These are phyloP conservation scores for Verticillium tricorpus DNA, from an alignment of 2,329 filamentous ascomycete species.

Conservation along the genomic window DNA sequence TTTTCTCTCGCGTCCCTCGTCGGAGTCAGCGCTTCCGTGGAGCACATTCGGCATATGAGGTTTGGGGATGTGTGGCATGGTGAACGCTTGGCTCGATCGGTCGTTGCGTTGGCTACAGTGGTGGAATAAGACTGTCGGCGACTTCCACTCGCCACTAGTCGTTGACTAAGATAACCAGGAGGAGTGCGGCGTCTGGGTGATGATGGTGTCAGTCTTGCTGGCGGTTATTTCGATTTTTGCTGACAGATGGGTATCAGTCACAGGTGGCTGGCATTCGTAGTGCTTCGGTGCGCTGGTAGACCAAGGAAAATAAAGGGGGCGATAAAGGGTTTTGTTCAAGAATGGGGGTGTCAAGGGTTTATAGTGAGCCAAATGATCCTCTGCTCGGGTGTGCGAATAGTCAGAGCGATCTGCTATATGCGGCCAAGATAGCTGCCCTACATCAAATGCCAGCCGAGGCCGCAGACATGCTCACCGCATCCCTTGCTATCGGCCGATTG, in stretches of 20 bases:
- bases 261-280: neutral
- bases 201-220: no score
- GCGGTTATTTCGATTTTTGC: neutral
- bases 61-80: neutral
- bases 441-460: neutral
- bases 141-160: no score
- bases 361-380: neutral
- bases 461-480: neutral
- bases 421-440: neutral
- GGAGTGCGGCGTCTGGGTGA: no score
- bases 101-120: neutral
- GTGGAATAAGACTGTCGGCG: neutral
- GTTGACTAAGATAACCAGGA: no score
- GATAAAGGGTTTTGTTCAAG: neutral
- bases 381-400: neutral
- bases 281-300: no score
- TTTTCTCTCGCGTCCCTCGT: slow-evolving; percentile 30
- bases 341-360: neutral
- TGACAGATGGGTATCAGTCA: no score
- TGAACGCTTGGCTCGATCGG: slow-evolving; percentile 12
- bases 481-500: neutral
- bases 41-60: slow-evolving; percentile 17
- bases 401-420: neutral
- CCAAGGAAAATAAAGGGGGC: no score
- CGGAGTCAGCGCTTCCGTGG: slow-evolving; percentile 32